Evolutionary conservation across 2,329 filamentous ascomycete genomes (phyloP).

Genomic region (Aspergillus thermomutatus): DNA sequence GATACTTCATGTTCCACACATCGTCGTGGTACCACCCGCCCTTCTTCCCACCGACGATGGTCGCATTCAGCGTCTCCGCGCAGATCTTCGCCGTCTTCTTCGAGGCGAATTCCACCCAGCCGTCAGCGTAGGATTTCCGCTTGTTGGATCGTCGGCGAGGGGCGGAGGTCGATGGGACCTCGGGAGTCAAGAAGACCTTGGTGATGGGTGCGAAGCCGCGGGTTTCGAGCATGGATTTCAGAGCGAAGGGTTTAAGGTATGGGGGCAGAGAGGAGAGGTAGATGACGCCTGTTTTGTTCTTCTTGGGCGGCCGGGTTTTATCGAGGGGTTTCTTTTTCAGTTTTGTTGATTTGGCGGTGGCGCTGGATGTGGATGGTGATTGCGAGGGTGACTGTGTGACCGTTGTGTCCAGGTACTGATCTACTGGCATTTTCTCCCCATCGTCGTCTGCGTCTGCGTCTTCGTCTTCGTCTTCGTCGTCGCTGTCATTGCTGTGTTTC

Average conservation of each 20-base stretch:
- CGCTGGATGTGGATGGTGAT: background rate
- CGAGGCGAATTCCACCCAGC: slow-evolving; percentile 47
- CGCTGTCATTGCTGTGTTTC: slow-evolving; percentile 4
- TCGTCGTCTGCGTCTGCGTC: slow-evolving; percentile 2
- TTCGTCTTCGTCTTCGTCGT: slow-evolving; percentile 8
- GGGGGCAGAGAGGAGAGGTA: slow-evolving; percentile 46
- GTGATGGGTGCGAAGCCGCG: slow-evolving; percentile 43
- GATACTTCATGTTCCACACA: slow-evolving; percentile 47
- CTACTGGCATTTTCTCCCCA: background rate
- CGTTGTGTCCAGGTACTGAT: slow-evolving; percentile 14
- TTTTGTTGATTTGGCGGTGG: background rate
- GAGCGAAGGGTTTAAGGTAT: slow-evolving; percentile 46
- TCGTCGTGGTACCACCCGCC: slow-evolving; percentile 47
- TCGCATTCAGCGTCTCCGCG: slow-evolving; percentile 45
- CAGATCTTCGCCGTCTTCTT: slow-evolving; percentile 45
- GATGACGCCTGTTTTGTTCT: slow-evolving; percentile 41
- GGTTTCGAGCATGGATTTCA: slow-evolving; percentile 41
- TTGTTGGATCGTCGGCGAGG: slow-evolving; percentile 34
- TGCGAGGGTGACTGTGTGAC: slow-evolving; percentile 1
- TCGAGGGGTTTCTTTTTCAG: slow-evolving; percentile 11
- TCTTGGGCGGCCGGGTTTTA: slow-evolving; percentile 20
- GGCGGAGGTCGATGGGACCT: slow-evolving; percentile 23
- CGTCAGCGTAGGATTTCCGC: slow-evolving; percentile 44
- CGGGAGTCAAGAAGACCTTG: slow-evolving; percentile 43
- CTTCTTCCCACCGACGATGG: slow-evolving; percentile 42